Base-by-base conservation (phyloP, 2,329 filamentous ascomycete genomes). In the Diplodia sapinea region DNA sequence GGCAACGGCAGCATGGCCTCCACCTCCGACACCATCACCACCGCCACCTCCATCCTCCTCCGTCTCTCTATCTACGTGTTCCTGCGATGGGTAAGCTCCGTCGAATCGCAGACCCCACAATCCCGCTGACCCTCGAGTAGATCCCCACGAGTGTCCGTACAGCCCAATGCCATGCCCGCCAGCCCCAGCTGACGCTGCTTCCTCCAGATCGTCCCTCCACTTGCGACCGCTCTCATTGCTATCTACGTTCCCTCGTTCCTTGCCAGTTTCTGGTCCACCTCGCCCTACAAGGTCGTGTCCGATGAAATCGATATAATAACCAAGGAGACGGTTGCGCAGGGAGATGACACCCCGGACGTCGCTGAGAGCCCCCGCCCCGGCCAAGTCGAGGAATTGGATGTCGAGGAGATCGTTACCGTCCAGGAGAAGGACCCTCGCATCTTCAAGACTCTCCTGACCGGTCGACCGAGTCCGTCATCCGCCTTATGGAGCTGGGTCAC, bases 381-480 rank as follows among this genome's bases (percentile, higher is more conserved):
- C 0, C 73, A 75, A 0, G 67, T 79, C 31, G 68, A 80, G 70
- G 82, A 83, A 72, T 72, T 92, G 43, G 84, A 87, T 33, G 81
- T 92, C 29, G 76, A 88, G 67, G 89, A 93, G 75, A 89, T 85
- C 0, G 78, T 91, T 4, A 75, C 87, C 12, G 72, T 91, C 17
- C 81, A 86, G 62, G 82, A 89, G 73, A 86, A 86, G 72, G 82
- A 85, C 13, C 78, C 86, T 2, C 83, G 83, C 26, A 80, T 86
- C 1, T 80, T 90, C 71, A 85, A 84, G 70, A 91, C 92, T 3
- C 81, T 98, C 7, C 79, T 96, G 29, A 87, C 87, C 3, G 95
- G 95, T 3, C 81, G 90, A 0, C 94, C 95, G 1, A 93, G 88
- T 72, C 86, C 90, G 7, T 85, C 83, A n/a, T 92, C 88, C 63